These are phyloP conservation scores for Pichia sp. DNA, from an alignment of 1,139 yeast genomes.

Conservation along the genomic window DNA sequence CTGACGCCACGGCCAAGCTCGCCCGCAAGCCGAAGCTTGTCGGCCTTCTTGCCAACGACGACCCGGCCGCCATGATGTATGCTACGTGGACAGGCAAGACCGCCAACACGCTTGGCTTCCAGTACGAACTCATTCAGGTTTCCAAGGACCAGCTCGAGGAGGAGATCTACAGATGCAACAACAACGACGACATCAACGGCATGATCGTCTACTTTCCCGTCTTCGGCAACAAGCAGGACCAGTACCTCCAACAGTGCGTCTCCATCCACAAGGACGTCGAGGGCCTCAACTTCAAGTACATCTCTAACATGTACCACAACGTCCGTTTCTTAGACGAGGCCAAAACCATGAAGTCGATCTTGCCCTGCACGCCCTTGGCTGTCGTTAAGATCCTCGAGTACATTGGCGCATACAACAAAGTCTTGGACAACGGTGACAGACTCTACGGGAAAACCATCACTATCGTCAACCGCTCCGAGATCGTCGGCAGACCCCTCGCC, in stretches of 20 bases:
- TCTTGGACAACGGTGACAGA: constrained; percentile 84
- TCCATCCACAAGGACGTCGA: constrained; percentile 89
- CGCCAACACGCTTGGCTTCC: constrained; percentile 77
- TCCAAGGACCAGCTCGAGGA: constrained; percentile 80
- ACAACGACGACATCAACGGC: constrained; percentile 74
- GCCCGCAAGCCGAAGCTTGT: constrained; percentile 65
- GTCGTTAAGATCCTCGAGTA: constrained; percentile 89
- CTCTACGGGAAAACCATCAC: constrained; percentile 88
- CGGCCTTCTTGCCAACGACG: constrained; percentile 86
- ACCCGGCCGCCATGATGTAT: constrained; percentile 93
- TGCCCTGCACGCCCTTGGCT: constrained; percentile 96
- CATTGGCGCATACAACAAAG: constrained; percentile 77
- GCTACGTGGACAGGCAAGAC: constrained; percentile 97
- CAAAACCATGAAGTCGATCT: constrained; percentile 66
- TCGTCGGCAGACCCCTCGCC: constrained; percentile 95
- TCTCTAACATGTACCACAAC: constrained; percentile 92
- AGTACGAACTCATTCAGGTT: constrained; percentile 69
- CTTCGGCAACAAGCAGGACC: constrained; percentile 92
- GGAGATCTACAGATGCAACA: constrained; percentile 75
- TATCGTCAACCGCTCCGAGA: constrained; percentile 88
- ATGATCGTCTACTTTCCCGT: constrained; percentile 99
- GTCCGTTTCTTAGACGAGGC: constrained; percentile 71
- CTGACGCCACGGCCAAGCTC: constrained; percentile 50
- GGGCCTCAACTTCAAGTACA: constrained; percentile 85
- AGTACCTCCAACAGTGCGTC: constrained; percentile 88